These are phyloP conservation scores for Pneumocystis oryctolagi DNA, from an alignment of 1,139 yeast species.

Conservation along the genomic window DNA sequence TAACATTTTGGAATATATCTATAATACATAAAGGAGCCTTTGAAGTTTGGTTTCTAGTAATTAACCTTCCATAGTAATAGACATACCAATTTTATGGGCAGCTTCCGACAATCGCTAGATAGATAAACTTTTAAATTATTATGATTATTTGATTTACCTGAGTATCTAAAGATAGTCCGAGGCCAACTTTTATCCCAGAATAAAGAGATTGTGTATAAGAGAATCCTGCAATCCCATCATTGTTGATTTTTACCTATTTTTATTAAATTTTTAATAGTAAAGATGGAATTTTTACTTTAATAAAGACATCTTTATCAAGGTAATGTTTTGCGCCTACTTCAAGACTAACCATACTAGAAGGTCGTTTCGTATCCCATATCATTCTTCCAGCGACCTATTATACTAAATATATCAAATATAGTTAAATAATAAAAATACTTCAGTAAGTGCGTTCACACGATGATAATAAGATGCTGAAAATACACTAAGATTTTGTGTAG, in stretches of 20 bases:
- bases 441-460: conserved; percentile 77
- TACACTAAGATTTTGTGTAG: conserved; percentile 77
- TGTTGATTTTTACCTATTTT: conserved; percentile 83
- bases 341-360: conserved; percentile 50
- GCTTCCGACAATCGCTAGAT: conserved; percentile 71
- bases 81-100: conserved; percentile 55
- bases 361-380: conserved; percentile 73
- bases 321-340: conserved; percentile 95
- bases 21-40: neutral
- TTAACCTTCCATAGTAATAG: conserved; percentile 9
- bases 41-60: neutral
- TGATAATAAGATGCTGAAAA: conserved; percentile 96
- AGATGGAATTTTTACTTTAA: conserved; percentile 10
- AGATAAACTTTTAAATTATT: neutral
- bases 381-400: conserved; percentile 49
- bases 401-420: neutral
- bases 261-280: neutral
- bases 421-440: conserved; percentile 47
- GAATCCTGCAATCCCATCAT: conserved; percentile 87
- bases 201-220: conserved; percentile 90
- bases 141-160: conserved; percentile 23
- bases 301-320: conserved; percentile 57
- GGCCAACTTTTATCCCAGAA: conserved; percentile 94
- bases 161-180: conserved; percentile 95
- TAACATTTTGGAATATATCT: neutral